Evolutionary conservation across 2,329 filamentous ascomycete species (phyloP).

Genomic region (Aureobasidium sp.): DNA sequence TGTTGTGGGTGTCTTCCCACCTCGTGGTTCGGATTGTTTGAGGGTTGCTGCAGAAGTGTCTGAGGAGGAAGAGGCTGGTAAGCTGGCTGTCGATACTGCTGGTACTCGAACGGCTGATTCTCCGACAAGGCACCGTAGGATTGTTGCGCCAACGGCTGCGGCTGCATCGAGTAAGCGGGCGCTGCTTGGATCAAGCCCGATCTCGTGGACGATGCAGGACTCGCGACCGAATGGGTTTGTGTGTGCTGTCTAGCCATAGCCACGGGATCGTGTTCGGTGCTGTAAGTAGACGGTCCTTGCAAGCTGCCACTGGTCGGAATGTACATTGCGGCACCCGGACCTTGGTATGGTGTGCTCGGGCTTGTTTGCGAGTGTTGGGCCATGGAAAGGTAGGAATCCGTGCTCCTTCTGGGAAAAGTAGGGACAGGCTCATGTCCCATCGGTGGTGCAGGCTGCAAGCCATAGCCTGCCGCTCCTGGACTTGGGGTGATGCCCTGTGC

Average conservation of each 20-base stretch:
- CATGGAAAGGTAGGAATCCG: neutral
- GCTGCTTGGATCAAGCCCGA: neutral
- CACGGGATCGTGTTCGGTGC: neutral
- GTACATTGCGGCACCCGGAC: neutral
- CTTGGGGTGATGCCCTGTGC: neutral
- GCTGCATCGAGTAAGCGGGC: neutral
- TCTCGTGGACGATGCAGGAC: slow-evolving; percentile 1
- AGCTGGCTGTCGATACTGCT: neutral
- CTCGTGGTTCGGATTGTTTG: neutral
- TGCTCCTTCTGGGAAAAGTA: neutral
- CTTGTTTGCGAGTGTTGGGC: neutral
- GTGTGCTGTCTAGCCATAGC: slow-evolving; percentile 7
- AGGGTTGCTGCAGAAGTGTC: slow-evolving; percentile 1
- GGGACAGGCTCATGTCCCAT: neutral
- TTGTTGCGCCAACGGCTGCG: neutral
- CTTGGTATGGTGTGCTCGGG: slow-evolving; percentile 1
- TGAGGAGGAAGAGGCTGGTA: neutral
- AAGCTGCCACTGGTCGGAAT: neutral
- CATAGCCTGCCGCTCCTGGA: neutral
- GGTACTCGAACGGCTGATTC: neutral
- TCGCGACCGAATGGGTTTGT: neutral
- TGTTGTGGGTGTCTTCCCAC: neutral
- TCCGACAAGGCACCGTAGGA: neutral
- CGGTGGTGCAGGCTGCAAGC: neutral
- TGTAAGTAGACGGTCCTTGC: neutral